Base-by-base conservation (phyloP, 371 early-diverging fungal genomes). In the Circinella umbellata region DNA sequence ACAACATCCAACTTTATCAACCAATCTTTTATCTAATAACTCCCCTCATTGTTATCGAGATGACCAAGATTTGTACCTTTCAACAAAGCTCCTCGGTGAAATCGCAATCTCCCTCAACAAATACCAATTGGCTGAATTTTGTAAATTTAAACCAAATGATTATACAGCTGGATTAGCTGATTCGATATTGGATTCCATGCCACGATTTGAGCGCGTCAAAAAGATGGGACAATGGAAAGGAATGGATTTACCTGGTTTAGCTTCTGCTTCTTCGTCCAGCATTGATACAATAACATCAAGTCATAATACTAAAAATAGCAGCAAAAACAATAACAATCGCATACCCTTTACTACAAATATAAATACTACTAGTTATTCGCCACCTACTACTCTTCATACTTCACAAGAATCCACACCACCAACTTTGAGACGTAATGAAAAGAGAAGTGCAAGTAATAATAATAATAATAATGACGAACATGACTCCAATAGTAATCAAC, bases 131-230 rank as follows among this genome's bases (percentile, higher is more conserved):
- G 80, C 79, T 20, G 82, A 82, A 61, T 72, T 82, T 10, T 82
- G 82, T 38, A 82, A 82, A 59, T 63, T 82, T n/a, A 82, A 79
- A 39, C 71, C 72, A 20, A 73, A 66, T 38, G 83, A 83, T 49
- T 77, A 80, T 63, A 67, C 69, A 51, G 73, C 80, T 34, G 71
- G 74, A 13, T 48, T 77, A n/a, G 83, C 76, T 20, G 75, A 83
- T 54, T 73, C 74, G 10, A 75, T 83, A 10, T 46, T 80, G 17
- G 69, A 68, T 20, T 67, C 71, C 18, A n/a, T 80, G 53, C 66
- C 71, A 15, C 67, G 63, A 8, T 69, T 77, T 59, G 71, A 69
- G 20, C 71, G 71, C 51, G 67, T 46, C 48, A 63, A 42, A 42
- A 42, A 64, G 53, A 61, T 54, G 48, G 61, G 63, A 7, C 48